Evolutionary conservation across 305 asterid genomes (phyloP).

Genomic region (Petunia hybrid): DNA sequence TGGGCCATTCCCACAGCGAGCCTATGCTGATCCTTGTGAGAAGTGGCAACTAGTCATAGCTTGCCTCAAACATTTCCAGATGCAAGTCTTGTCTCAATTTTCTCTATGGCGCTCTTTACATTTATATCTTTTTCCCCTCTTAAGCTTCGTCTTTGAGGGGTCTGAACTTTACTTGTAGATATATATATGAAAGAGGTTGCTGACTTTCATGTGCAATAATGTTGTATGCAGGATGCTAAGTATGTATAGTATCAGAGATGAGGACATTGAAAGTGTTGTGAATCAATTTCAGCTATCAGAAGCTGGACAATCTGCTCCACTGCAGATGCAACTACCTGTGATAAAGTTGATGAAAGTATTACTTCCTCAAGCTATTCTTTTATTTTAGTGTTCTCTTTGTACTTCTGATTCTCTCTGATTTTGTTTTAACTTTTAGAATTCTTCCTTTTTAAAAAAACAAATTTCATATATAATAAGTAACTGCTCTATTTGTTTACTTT

Average conservation of each 20-base stretch:
- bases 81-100: slow-evolving; percentile 56
- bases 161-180: neutral
- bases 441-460: neutral
- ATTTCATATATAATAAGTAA: neutral
- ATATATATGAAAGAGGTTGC: slow-evolving; percentile 23
- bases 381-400: slow-evolving; percentile 31
- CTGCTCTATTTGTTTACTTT: slow-evolving; percentile 16
- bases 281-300: slow-evolving; percentile 69
- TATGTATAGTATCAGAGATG: slow-evolving; percentile 85
- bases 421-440: slow-evolving; percentile 28
- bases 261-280: slow-evolving; percentile 64
- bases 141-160: neutral
- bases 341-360: slow-evolving; percentile 86
- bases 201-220: slow-evolving; percentile 37
- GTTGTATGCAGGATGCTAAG: slow-evolving; percentile 78
- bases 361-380: slow-evolving; percentile 32
- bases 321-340: slow-evolving; percentile 81
- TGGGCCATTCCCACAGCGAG: slow-evolving; percentile 97
- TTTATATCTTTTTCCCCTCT: neutral
- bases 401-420: slow-evolving; percentile 30
- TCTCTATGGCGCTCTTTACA: slow-evolving; percentile 29
- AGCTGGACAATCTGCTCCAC: slow-evolving; percentile 62
- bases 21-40: slow-evolving; percentile 89
- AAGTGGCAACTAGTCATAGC: slow-evolving; percentile 95
- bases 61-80: slow-evolving; percentile 87